Evolutionary conservation across 176 grass and related monocot genomes (phyloP).

Genomic region (Neostapfia colusana): DNA sequence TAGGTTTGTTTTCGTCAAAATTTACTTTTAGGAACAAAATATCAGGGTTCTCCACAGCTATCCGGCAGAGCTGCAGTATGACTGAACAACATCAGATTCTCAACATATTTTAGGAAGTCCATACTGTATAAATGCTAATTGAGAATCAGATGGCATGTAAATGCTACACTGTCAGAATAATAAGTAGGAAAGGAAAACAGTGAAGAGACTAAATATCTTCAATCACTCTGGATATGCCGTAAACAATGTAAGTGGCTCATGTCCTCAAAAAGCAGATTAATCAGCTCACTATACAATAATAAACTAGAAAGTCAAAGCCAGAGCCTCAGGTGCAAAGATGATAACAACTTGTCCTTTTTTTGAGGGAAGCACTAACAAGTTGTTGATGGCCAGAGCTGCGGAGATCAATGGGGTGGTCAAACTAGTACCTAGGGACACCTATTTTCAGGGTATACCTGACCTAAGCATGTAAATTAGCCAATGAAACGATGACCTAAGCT

Average conservation of each 20-base stretch:
- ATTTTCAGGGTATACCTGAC: background rate
- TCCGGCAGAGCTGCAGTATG: slow-evolving; percentile 73
- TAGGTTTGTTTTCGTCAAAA: slow-evolving; percentile 99
- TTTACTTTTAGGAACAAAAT: slow-evolving; percentile 88
- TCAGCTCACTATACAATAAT: no score
- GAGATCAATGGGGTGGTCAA: background rate
- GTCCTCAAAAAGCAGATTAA: background rate
- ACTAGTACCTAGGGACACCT: background rate
- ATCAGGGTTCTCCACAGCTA: slow-evolving; percentile 68
- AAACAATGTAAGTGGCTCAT: background rate
- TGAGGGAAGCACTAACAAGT: no score
- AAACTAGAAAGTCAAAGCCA: no score
- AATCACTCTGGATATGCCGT: no score
- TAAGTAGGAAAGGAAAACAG: background rate
- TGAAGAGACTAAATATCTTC: background rate
- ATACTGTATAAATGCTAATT: background rate
- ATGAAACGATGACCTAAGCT: background rate
- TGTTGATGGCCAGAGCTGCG: background rate
- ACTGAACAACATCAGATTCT: slow-evolving; percentile 27
- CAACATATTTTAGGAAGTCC: slow-evolving; percentile 12
- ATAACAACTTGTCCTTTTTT: background rate
- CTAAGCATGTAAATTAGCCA: background rate
- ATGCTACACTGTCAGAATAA: slow-evolving; percentile 14
- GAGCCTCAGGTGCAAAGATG: background rate
- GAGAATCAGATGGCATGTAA: background rate